Evolutionary conservation across 192 early-diverging fungal species (phyloP).

Genomic region (Linnemannia zychae): DNA sequence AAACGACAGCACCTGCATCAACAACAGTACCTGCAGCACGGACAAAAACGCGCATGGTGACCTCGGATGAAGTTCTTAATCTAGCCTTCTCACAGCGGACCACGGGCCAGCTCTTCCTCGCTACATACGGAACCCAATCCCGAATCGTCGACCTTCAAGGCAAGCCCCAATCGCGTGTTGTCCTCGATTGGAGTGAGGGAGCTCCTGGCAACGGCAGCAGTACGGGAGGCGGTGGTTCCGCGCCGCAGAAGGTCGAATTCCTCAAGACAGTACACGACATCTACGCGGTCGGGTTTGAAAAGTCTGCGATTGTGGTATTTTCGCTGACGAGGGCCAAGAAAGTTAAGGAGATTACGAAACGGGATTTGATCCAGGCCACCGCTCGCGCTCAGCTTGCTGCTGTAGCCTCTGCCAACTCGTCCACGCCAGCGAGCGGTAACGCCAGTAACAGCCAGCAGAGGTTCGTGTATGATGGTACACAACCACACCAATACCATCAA

Average conservation of each 20-base stretch:
- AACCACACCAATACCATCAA: background rate
- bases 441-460: background rate
- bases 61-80: constrained; percentile 48
- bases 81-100: constrained; percentile 35
- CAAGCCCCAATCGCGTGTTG: constrained; percentile 34
- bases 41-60: constrained; percentile 44
- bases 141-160: constrained; percentile 48
- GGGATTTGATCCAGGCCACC: constrained; percentile 29
- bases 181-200: constrained; percentile 36
- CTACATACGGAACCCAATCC: constrained; percentile 43
- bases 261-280: constrained; percentile 34
- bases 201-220: background rate
- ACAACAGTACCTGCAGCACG: background rate
- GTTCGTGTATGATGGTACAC: background rate
- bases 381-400: background rate
- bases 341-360: constrained; percentile 38
- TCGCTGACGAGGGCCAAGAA: constrained; percentile 39
- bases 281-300: constrained; percentile 53
- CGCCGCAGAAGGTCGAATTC: constrained; percentile 53
- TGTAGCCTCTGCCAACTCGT: background rate
- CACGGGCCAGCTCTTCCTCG: constrained; percentile 33
- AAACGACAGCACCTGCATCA: background rate
- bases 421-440: background rate
- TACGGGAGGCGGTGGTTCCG: background rate
- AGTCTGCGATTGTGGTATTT: constrained; percentile 29